Evolutionary conservation across 371 early-diverging fungal species (phyloP), one percentile per base, ranked within the genome.

Genomic region (Mortierella sp.): DNA sequence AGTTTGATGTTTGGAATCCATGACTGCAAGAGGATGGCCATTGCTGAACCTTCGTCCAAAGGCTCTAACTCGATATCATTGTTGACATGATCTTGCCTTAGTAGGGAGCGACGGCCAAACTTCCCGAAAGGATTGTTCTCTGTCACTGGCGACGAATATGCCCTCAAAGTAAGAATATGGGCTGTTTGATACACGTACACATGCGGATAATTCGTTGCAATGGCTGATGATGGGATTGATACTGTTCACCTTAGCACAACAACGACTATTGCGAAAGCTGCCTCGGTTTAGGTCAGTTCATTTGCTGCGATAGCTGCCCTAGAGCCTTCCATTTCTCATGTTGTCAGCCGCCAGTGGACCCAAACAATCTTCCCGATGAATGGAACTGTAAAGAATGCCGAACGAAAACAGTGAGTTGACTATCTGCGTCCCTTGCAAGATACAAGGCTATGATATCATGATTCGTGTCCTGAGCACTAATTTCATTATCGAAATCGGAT

Each of bases 241-340:
- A 16, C 21, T 45, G 5, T 9, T 17, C 19, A 27, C 39, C 7
- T 22, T 68, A 85, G 82, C 22, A 57, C 50, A 86, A 85, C 57
- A 80, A 88, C 53, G 92, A 92, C 70, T 61, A 74, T 22, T 92
- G 92, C 66, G 87, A 86, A 50, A 80, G 85, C 0, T 92, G 92
- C 64, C 80, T 82, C 1, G 86, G 83, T 14, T 64, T 83, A 1
- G 92, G 92, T 0, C 81, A 84, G 51, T 87, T 92, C 47, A 63
- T 92, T 52, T 92, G 92, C 63, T 92, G 91, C 61, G 92, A 92
- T 65, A 80, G 81, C 12, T 92, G 92, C 54, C 92, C 92, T n/a
- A 86, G 83, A 44, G 88, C 87, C 6, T 91, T 90, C 70, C 92
- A 92, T 61, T 90, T 92, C 64, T 78, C 85, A 7, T 92, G 92